phyloP scores from a whole-genome alignment of 768 basidiomycete genomes.

The Podaxis rugospora region DNA sequence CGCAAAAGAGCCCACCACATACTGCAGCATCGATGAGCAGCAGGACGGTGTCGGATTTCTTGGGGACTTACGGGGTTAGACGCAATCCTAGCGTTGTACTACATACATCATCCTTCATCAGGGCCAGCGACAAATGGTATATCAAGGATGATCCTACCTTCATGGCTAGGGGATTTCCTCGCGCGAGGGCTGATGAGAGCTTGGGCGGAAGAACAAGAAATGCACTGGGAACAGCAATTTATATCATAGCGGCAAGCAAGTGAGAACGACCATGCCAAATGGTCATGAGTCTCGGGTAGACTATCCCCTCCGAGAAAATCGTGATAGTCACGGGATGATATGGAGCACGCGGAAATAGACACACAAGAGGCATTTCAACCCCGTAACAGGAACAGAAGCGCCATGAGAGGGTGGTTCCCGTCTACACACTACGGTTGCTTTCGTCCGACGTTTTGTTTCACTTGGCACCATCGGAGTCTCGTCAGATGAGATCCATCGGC shows the following conservation, averaged over 20 bases:
- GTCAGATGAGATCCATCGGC: not conserved
- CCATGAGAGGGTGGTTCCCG: not conserved
- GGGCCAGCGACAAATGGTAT: not conserved
- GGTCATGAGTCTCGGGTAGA: not conserved
- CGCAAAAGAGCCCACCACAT: conserved; percentile 75
- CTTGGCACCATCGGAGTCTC: not conserved
- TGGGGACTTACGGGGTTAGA: conserved; percentile 22
- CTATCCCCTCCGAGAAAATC: conserved; percentile 2
- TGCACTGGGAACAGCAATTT: not conserved
- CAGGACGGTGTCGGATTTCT: not conserved
- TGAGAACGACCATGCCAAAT: not conserved
- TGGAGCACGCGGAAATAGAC: not conserved
- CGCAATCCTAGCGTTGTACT: conserved; percentile 28
- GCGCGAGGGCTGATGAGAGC: not conserved
- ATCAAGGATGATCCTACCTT: conserved; percentile 4
- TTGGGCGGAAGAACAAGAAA: conserved; percentile 2
- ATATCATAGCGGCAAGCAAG: not conserved
- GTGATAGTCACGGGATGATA: conserved; percentile 4
- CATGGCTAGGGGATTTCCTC: conserved; percentile 8
- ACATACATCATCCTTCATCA: not conserved
- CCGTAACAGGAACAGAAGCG: conserved; percentile 1
- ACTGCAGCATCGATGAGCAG: conserved; percentile 33
- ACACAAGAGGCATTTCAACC: not conserved
- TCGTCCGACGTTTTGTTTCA: not conserved
- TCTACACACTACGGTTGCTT: not conserved